Percentiles rank a stretch among this genome's conserved stretches.
These are phyloP conservation scores for Tolypocladium sp. DNA, from an alignment of 2,329 filamentous ascomycete species.

Conservation along the genomic window DNA sequence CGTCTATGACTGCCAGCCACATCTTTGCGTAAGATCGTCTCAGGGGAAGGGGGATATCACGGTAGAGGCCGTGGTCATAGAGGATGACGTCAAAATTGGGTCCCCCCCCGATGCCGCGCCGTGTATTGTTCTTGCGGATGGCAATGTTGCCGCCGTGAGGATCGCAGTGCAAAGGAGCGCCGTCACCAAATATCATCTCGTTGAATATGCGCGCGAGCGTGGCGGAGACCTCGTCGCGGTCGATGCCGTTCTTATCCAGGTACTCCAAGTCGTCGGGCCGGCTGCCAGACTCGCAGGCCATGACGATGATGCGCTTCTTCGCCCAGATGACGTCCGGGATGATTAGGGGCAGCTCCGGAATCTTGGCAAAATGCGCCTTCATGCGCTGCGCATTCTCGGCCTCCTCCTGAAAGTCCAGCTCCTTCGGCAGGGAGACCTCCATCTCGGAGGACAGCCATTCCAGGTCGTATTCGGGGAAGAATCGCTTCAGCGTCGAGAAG, in stretches of 20 bases:
- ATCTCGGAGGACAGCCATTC: constrained; percentile 94
- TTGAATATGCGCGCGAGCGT: constrained; percentile 91
- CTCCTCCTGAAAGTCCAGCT: constrained; percentile 83
- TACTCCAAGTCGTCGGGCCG: constrained; percentile 84
- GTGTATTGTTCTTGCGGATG: constrained; percentile 64
- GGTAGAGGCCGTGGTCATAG: constrained; percentile 95
- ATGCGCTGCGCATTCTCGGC: constrained; percentile 75
- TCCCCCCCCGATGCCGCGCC: constrained; percentile 36
- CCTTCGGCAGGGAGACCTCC: constrained; percentile 80
- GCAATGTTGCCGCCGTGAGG: constrained; percentile 95
- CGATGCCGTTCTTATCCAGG: constrained; percentile 77
- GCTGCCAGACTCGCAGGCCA: constrained; percentile 83
- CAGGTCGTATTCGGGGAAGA: constrained; percentile 95
- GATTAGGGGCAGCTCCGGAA: constrained; percentile 70
- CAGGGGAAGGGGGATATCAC: constrained; percentile 72
- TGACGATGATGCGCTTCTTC: constrained; percentile 80
- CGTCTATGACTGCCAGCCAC: constrained; percentile 92
- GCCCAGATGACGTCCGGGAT: constrained; percentile 89
- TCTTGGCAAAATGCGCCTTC: constrained; percentile 68
- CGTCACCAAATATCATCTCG: constrained; percentile 94
- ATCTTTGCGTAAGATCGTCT: constrained; percentile 89
- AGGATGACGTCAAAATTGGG: constrained; percentile 91
- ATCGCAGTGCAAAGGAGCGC: constrained; percentile 89
- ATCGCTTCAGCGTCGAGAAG: constrained; percentile 80
- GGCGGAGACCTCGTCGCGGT: constrained; percentile 90